A percentile compares a stretch with the other conserved stretches of the same genome.
Conservation (phyloP, 305 asterid genomes). For the Fraxinus baroniana region DNA sequence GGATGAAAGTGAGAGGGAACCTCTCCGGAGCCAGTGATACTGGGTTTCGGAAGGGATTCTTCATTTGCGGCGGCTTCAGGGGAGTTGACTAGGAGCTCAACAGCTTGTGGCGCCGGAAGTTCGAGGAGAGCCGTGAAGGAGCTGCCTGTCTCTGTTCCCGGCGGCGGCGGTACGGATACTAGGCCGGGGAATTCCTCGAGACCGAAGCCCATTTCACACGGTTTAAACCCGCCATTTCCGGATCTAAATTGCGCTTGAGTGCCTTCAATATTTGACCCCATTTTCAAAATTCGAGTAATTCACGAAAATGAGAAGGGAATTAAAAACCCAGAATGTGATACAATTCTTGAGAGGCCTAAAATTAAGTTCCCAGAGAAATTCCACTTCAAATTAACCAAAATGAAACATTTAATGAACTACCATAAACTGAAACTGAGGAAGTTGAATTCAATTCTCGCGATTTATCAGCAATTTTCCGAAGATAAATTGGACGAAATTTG, state of each 20-base stretch:
- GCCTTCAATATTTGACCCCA: constrained; percentile 45
- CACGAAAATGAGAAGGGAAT: background rate
- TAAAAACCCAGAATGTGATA: background rate
- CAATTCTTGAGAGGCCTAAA: background rate
- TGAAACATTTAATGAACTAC: background rate
- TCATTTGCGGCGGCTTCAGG: constrained; percentile 35
- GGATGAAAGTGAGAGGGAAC: constrained; percentile 5
- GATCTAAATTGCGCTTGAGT: constrained; percentile 52
- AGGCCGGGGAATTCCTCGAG: constrained; percentile 45
- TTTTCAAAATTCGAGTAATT: constrained; percentile 3
- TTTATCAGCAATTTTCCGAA: background rate
- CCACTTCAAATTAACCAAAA: constrained; percentile 13
- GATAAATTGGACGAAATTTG: background rate
- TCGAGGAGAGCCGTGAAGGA: constrained; percentile 88
- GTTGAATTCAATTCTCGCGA: background rate
- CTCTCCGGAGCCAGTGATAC: background rate
- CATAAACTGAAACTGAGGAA: constrained; percentile 5
- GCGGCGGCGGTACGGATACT: constrained; percentile 32
- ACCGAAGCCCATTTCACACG: constrained; percentile 33
- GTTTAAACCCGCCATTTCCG: constrained; percentile 32
- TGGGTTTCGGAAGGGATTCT: constrained; percentile 31
- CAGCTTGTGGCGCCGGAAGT: constrained; percentile 83
- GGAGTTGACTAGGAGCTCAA: constrained; percentile 64
- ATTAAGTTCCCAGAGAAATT: background rate
- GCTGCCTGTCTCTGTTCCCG: constrained; percentile 39